These are phyloP conservation scores for Harrya chromipes DNA, from an alignment of 768 basidiomycete species.

Conservation along the genomic window DNA sequence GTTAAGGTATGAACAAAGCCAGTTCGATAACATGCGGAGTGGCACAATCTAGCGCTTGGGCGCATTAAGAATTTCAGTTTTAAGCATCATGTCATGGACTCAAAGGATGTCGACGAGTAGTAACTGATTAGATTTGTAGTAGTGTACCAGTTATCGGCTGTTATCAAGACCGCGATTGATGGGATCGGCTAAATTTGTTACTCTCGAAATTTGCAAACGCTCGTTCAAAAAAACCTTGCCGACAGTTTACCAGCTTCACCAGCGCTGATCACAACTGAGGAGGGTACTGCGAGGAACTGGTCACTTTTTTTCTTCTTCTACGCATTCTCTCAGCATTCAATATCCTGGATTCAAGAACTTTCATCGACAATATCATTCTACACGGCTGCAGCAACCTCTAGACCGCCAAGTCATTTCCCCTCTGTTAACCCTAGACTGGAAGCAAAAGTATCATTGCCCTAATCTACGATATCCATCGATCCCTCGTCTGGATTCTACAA, in stretches of 20 bases:
- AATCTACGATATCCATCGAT: slow-evolving; percentile 23
- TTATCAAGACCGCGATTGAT: too few relatives aligned
- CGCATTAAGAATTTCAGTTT: background rate
- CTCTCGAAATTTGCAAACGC: too few relatives aligned
- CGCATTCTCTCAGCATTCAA: background rate
- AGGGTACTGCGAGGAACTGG: background rate
- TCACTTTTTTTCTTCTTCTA: background rate
- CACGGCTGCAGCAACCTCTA: slow-evolving; percentile 8
- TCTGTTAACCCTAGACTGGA: slow-evolving; percentile 18
- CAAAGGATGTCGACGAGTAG: background rate
- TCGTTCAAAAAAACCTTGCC: too few relatives aligned
- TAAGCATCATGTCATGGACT: background rate
- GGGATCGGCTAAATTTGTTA: too few relatives aligned
- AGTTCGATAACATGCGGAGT: slow-evolving; percentile 75
- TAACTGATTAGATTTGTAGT: background rate
- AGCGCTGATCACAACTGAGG: background rate
- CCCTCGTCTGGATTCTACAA: slow-evolving; percentile 20
- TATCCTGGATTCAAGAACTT: background rate
- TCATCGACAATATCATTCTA: background rate
- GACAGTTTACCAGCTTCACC: too few relatives aligned
- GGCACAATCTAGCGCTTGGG: slow-evolving; percentile 46
- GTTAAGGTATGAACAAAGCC: slow-evolving; percentile 71
- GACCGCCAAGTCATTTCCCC: slow-evolving; percentile 8
- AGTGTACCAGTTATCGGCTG: background rate
- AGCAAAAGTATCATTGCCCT: slow-evolving; percentile 14